Evolutionary conservation across 257 asterid species (phyloP), one percentile per base, ranked within the genome.

Genomic region (Solanum pennellii): DNA sequence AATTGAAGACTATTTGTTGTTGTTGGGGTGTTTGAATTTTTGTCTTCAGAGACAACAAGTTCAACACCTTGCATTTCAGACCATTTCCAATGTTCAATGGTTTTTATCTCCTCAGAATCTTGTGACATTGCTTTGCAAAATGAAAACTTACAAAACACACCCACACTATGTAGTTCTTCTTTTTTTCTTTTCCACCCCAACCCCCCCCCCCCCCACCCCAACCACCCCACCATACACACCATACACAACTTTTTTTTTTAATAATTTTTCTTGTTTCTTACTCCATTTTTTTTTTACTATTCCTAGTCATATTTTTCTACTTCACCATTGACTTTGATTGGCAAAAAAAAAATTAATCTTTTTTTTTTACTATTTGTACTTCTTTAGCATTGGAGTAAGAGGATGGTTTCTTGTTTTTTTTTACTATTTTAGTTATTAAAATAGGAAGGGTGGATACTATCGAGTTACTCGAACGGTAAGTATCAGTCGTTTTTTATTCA

Each of bases 11-110:
- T 35, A 37, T 10, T 41, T 20, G 35, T 44, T 27, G 39, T 71
- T 12, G 76, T 45, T 60, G 49, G 92, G 52, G 20, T 39, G 33
- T 39, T 74, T 65, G 72, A 65, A 65, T n/a, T 65, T 65, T 47
- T 49, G 82, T 39, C 42, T 85, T 68, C 65, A 65, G 87, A 85
- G 45, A 85, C 98, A 85, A 93, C 89, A 37, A 96, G 96, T 86
- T 96, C 98, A 86, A 94, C 90, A 82, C 92, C 98, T 88, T 96
- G 98, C 77, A 92, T 89, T 88, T 96, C 98, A 87, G 98, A 95
- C 96, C 97, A 94, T 92, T 76, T 89, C 96, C 98, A 95, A 25
- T 94, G 94, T 93, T 96, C 69, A 86, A 83, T 90, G 90, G 92
- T 88, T 90, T 93, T 93, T 93, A 90, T 92, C 91, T 92, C 94